Conservation (phyloP, 2,329 filamentous ascomycete species). For the Ascochyta koolunga region DNA sequence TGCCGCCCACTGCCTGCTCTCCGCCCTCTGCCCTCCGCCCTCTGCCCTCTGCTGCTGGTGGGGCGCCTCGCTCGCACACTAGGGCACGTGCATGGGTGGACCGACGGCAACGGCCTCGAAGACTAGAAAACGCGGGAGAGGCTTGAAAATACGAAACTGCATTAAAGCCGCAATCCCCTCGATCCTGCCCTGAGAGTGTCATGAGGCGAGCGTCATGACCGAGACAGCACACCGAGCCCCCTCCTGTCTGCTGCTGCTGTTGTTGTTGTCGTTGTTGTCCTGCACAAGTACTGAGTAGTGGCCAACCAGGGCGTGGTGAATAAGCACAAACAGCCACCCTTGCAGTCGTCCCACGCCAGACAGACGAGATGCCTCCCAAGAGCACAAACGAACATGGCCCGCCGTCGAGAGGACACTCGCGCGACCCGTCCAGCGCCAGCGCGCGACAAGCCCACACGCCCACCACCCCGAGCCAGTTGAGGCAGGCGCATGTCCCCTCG, state of each 20-base stretch:
- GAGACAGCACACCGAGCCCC: not conserved
- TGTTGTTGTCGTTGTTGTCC: too few species aligned
- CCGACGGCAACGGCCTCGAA: slow-evolving; percentile 16
- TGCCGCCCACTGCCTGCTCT: too few species aligned
- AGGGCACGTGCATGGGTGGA: slow-evolving; percentile 33
- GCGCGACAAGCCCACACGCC: slow-evolving; percentile 44
- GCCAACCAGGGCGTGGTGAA: not conserved
- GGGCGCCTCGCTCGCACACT: slow-evolving; percentile 1
- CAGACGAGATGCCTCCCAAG: slow-evolving; percentile 33
- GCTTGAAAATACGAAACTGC: slow-evolving; percentile 13
- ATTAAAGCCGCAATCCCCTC: slow-evolving; percentile 9
- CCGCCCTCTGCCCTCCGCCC: too few species aligned
- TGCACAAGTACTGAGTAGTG: not conserved
- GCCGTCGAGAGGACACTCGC: slow-evolving; percentile 33
- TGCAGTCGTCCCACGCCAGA: not conserved
- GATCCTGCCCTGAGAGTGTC: not conserved
- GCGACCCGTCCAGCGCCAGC: slow-evolving; percentile 41
- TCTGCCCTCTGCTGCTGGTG: too few species aligned
- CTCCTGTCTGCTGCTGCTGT: not conserved
- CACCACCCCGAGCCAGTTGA: slow-evolving; percentile 47
- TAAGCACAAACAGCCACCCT: not conserved
- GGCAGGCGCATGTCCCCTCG: slow-evolving; percentile 52
- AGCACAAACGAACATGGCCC: slow-evolving; percentile 17
- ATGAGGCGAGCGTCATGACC: slow-evolving; percentile 25
- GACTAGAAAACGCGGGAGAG: not conserved